Base-by-base conservation (phyloP, 768 basidiomycete genomes). In the Tricholomella constricta region DNA sequence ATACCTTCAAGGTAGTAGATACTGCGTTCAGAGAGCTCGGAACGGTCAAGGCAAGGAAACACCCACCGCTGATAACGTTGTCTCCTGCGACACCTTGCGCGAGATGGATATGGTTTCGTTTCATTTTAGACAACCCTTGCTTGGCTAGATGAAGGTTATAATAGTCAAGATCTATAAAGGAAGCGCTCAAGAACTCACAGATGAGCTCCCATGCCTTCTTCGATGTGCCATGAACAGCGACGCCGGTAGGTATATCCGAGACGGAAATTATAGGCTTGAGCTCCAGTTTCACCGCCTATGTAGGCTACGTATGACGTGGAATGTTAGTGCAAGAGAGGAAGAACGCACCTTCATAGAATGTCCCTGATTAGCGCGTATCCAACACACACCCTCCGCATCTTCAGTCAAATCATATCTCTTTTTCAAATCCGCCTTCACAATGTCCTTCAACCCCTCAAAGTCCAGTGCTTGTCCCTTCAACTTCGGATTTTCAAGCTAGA, bases 361-460 rank as follows among this genome's bases (percentile, higher is more conserved):
- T 0, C 94, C 94, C 68, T 95, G 94, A 60, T 91, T 93, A 7
- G 94, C 94, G 31, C 88, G 79, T 59, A 95, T 92, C 86, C 87
- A 91, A 89, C 90, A 90, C n/a, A 76, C 65, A 8, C 77, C 72
- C 9, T 74, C 72, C 19, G 75, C 68, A 58, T 91, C 88, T 31
- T 74, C 66, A 10, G 82, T 45, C 52, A 88, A 72, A 64, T 79
- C 78, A 61, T 80, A 91, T 56, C 88, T 76, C 50, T 79, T 76
- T 67, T 89, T 95, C 54, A 74, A 67, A 63, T 94, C 89, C 9
- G 69, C 71, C 36, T 77, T 72, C 14, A 94, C 91, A 26, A 94
- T 81, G 4, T 77, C 76, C 59, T 88, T 76, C 15, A 93, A 60
- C 20, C 62, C 65, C 3, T 68, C 66, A 31, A 88, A 70, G 10